phyloP scores from a whole-genome alignment of 169 alveolate genomes.

The Cryptosporidium sp. region DNA sequence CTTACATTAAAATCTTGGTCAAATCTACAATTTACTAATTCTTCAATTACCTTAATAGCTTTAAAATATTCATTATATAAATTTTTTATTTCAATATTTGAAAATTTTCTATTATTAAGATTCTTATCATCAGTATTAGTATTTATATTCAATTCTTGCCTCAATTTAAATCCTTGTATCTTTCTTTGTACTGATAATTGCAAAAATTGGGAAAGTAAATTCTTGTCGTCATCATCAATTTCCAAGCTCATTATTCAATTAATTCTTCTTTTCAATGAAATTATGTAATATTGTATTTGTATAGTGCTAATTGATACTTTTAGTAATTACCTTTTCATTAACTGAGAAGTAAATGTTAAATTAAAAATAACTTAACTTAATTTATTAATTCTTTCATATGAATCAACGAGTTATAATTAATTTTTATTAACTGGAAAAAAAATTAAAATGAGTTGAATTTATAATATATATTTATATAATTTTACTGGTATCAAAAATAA shows the following conservation, averaged over 20 bases:
- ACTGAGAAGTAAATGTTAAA: background rate
- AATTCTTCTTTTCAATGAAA: background rate
- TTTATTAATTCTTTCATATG: background rate
- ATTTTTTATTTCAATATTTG: slow-evolving; percentile 1
- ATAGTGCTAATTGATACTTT: background rate
- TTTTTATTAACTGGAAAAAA: background rate
- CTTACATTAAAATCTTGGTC: slow-evolving; percentile 41
- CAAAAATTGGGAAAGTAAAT: slow-evolving; percentile 11
- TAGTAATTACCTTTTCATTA: background rate
- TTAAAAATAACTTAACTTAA: background rate
- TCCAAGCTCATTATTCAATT: background rate
- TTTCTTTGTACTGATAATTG: slow-evolving; percentile 59
- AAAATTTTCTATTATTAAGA: background rate
- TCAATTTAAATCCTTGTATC: slow-evolving; percentile 9
- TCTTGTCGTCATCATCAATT: slow-evolving; percentile 2
- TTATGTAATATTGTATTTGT: background rate
- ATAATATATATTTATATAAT: background rate
- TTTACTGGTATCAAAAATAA: background rate
- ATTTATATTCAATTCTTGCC: background rate
- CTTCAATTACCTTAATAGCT: slow-evolving; percentile 13
- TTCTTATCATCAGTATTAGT: background rate
- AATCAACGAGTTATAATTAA: background rate
- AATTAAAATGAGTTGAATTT: background rate
- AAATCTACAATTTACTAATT: slow-evolving; percentile 37
- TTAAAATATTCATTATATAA: slow-evolving; percentile 38